These are phyloP conservation scores for Myxozyma udenii DNA, from an alignment of 805 yeast species.

Conservation along the genomic window DNA sequence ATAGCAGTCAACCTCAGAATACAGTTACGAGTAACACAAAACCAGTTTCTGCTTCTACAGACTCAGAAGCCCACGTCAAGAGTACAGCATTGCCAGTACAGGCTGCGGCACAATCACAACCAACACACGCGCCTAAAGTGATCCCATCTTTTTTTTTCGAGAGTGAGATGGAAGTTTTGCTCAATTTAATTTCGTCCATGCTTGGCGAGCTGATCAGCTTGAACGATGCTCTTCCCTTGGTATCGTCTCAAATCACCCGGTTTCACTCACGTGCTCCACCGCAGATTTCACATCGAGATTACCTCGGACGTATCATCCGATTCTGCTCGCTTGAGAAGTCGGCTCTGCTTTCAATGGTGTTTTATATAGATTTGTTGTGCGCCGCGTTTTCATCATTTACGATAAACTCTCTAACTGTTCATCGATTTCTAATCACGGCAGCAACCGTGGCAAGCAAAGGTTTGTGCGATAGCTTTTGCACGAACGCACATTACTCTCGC, in stretches of 20 bases:
- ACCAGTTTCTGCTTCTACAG: too few species aligned
- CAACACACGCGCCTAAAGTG: too few species aligned
- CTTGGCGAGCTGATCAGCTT: constrained; percentile 66
- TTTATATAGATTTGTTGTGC: constrained; percentile 82
- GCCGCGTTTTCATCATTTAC: constrained; percentile 76
- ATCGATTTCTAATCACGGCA: constrained; percentile 83
- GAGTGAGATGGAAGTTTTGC: constrained; percentile 68
- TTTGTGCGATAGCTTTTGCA: constrained; percentile 88
- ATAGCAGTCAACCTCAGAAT: too few species aligned
- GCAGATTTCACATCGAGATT: constrained; percentile 72
- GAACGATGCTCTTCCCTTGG: constrained; percentile 57
- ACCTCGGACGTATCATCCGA: constrained; percentile 70
- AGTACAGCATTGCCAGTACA: too few species aligned
- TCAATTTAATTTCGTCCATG: constrained; percentile 74
- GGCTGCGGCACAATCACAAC: too few species aligned
- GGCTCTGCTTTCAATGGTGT: constrained; percentile 75
- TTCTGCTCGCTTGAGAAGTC: constrained; percentile 85
- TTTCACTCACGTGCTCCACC: constrained; percentile 96
- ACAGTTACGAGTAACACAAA: too few species aligned
- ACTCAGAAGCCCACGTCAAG: too few species aligned
- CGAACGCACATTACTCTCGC: constrained; percentile 88
- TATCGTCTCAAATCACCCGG: constrained; percentile 57
- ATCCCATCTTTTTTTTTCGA: constrained; percentile 56
- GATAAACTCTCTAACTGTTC: constrained; percentile 87
- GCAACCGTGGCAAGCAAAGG: constrained; percentile 90